These are phyloP conservation scores for Helotiales sp. DNA, from an alignment of 2,329 filamentous ascomycete species.

Conservation along the genomic window DNA sequence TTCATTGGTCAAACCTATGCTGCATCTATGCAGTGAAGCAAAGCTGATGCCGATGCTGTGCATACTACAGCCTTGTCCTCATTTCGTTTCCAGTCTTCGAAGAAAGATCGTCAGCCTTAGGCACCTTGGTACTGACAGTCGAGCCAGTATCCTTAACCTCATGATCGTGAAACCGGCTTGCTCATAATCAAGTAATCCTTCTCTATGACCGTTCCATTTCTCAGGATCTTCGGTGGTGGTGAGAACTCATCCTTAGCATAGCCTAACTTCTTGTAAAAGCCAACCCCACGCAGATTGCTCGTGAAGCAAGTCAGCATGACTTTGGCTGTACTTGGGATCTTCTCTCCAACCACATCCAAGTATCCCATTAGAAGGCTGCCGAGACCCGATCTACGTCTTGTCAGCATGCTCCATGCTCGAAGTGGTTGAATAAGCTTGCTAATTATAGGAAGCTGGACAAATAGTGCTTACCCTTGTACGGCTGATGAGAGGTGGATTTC, in stretches of 20 bases:
- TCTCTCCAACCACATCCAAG: slow-evolving; percentile 52
- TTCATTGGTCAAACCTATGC: not conserved
- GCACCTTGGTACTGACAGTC: too few species aligned
- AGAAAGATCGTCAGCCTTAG: too few species aligned
- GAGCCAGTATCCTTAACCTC: slow-evolving; percentile 1
- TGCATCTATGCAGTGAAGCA: too few species aligned
- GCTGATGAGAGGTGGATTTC: slow-evolving; percentile 67
- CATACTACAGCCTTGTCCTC: too few species aligned
- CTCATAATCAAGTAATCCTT: slow-evolving; percentile 64
- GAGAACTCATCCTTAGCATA: slow-evolving; percentile 57
- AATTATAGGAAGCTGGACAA: too few species aligned
- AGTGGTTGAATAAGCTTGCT: not conserved
- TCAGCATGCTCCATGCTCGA: slow-evolving; percentile 7
- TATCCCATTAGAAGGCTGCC: slow-evolving; percentile 59
- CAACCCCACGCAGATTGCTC: slow-evolving; percentile 55
- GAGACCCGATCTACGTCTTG: slow-evolving; percentile 55
- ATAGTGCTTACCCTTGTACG: slow-evolving; percentile 55
- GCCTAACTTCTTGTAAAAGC: slow-evolving; percentile 63
- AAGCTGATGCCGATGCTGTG: too few species aligned
- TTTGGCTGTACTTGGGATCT: slow-evolving; percentile 58
- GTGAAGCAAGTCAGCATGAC: slow-evolving; percentile 75
- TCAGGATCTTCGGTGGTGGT: slow-evolving; percentile 51
- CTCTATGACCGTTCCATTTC: slow-evolving; percentile 52
- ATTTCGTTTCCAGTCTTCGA: too few species aligned
- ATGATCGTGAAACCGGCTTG: slow-evolving; percentile 34